Evolutionary conservation across 106 monocot species (phyloP).

Genomic region (Hemerocallis citrina): DNA sequence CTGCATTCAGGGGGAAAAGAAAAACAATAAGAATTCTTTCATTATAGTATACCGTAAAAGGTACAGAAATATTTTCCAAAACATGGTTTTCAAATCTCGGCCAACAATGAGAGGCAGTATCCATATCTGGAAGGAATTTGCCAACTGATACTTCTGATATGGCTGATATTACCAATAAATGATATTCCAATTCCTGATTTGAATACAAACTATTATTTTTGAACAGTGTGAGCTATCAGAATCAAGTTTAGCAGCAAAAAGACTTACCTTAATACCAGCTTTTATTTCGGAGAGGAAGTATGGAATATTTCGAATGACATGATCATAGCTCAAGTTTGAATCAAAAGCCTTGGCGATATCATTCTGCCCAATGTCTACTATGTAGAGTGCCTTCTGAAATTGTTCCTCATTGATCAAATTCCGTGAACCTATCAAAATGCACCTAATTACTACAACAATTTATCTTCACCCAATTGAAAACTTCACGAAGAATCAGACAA

Average conservation of each 20-base stretch:
- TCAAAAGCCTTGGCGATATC: slow-evolving; percentile 30
- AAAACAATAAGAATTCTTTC: not conserved
- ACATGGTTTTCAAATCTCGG: too few species aligned
- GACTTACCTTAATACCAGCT: slow-evolving; percentile 42
- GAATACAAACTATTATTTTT: too few species aligned
- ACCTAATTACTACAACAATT: not conserved
- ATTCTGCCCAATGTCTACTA: slow-evolving; percentile 83
- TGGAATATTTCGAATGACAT: slow-evolving; percentile 35
- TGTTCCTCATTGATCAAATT: slow-evolving; percentile 34
- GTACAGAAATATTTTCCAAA: not conserved
- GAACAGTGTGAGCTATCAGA: too few species aligned
- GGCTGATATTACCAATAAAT: too few species aligned
- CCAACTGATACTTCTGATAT: too few species aligned
- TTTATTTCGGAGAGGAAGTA: slow-evolving; percentile 45
- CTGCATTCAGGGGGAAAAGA: slow-evolving; percentile 20
- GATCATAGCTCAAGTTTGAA: slow-evolving; percentile 18
- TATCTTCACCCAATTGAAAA: not conserved
- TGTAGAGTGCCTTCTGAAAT: slow-evolving; percentile 52
- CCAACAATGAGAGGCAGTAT: too few species aligned
- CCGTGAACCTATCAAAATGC: not conserved
- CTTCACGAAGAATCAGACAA: not conserved
- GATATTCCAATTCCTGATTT: too few species aligned
- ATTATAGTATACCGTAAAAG: not conserved
- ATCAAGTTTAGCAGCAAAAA: not conserved
- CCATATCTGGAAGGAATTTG: too few species aligned